Base-by-base conservation (phyloP, 2,329 filamentous ascomycete species). In the Aspergillus sp. region DNA sequence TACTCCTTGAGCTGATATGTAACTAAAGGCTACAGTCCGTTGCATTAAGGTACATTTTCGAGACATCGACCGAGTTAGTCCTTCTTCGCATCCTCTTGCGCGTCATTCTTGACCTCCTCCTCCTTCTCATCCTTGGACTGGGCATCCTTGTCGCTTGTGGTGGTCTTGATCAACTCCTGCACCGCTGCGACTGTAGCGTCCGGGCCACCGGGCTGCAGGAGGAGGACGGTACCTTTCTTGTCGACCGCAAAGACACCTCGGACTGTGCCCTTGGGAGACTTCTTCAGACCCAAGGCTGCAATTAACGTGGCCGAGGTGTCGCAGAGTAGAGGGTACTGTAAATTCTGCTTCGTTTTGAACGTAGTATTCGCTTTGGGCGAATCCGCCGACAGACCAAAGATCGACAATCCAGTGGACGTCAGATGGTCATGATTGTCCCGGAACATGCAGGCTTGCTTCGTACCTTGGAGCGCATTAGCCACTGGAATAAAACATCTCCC, bases 371-470 rank as follows among this genome's bases (percentile, higher is more conserved):
- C 85, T 76, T 94, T 95, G 65, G 90, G 85, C 45, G 86, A 88
- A 76, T 97, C 94, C 62, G 83, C 83, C 56, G 89, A 95, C 47
- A 99, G 85, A 51, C 94, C 94, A 71, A 90, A 97, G 75, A 99
- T 90, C 67, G 86, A 81, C 54, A 95, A 83, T 8, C 93, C 93
- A 50, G 84, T 87, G 24, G 84, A 81, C 10, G 88, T 93, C 50
- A 97, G 81, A 47, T 86, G 78, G 44, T 80, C 76, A 75, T 95
- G 90, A 20, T 84, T 81, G 79, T 97, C 92, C 66, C 94, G 88
- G 82, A 99, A 97, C 61, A 93, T 79, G 75, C 92, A 96, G 57
- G 82, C 94, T 80, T 99, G 94, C 53, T 81, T 94, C 51, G 91
- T 97, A 80, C 93, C 92, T 96, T 96, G 56, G 22, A 30, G 35